These are phyloP conservation scores for Rhizophagus clarus DNA, from an alignment of 192 early-diverging fungal genomes.

Conservation along the genomic window DNA sequence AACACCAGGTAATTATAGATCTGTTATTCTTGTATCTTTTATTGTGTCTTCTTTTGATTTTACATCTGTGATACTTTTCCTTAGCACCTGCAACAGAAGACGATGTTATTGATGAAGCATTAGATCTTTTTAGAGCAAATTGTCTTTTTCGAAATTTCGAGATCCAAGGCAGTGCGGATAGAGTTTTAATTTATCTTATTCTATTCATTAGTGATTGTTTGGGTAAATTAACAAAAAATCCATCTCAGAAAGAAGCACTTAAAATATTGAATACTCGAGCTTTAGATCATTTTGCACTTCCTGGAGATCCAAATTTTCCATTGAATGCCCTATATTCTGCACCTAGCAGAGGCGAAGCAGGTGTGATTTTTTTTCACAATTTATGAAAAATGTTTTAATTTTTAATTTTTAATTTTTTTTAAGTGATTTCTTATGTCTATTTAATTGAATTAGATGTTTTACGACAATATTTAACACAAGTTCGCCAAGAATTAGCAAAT, in stretches of 20 bases:
- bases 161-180: conserved; percentile 91
- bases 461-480: conserved; percentile 84
- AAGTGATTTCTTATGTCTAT: neutral
- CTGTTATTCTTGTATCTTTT: neutral
- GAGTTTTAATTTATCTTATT: conserved; percentile 93
- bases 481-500: conserved; percentile 84
- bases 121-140: conserved; percentile 95
- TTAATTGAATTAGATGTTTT: conserved; percentile 60
- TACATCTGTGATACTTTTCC: neutral
- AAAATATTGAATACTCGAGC: conserved; percentile 84
- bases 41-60: too few relatives aligned
- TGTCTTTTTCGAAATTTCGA: conserved; percentile 99
- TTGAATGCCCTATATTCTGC: conserved; percentile 84
- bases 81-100: conserved; percentile 54
- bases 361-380: conserved; percentile 42
- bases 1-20: conserved; percentile 61
- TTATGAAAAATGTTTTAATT: neutral
- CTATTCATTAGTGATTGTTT: conserved; percentile 90
- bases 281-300: conserved; percentile 87
- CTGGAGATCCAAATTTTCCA: conserved; percentile 93
- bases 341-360: conserved; percentile 69
- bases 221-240: conserved; percentile 61
- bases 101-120: conserved; percentile 94
- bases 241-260: conserved; percentile 71
- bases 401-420: neutral